These are phyloP conservation scores for Ganoderma sp. DNA, from an alignment of 1,284 basidiomycete genomes.

Conservation along the genomic window DNA sequence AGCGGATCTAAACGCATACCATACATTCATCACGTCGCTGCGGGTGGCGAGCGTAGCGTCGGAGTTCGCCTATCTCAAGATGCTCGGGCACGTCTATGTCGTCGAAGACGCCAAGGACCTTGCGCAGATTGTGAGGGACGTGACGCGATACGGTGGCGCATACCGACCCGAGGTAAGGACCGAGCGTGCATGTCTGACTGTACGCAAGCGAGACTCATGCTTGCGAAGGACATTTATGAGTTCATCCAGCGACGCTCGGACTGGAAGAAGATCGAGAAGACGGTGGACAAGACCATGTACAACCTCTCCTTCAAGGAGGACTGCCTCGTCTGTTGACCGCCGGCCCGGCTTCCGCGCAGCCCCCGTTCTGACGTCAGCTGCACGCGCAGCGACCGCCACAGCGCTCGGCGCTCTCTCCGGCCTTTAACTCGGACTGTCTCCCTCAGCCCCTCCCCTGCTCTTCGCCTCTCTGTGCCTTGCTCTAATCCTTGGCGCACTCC, in stretches of 20 bases:
- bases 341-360: constrained; percentile 8
- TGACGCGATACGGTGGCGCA: constrained; percentile 91
- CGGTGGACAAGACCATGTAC: constrained; percentile 95
- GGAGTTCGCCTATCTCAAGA: constrained; percentile 93
- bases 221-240: constrained; percentile 84
- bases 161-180: constrained; percentile 83
- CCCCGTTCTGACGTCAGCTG: constrained; percentile 20
- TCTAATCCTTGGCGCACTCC: background rate
- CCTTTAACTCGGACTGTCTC: background rate
- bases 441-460: background rate
- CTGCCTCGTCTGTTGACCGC: constrained; percentile 61
- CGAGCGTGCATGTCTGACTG: constrained; percentile 30
- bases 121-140: constrained; percentile 93
- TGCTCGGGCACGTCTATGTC: constrained; percentile 95
- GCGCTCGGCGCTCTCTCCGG: constrained; percentile 4
- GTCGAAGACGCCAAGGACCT: constrained; percentile 93
- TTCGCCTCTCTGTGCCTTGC: background rate
- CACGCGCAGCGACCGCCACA: constrained; percentile 19
- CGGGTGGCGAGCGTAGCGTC: constrained; percentile 73
- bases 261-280: constrained; percentile 97
- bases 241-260: constrained; percentile 92
- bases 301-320: constrained; percentile 92
- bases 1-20: constrained; percentile 93
- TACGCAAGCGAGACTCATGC: background rate
- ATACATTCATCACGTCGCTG: constrained; percentile 84